Conservation (phyloP, 1,139 yeast species). For the Saccharomyces pastorianus region DNA sequence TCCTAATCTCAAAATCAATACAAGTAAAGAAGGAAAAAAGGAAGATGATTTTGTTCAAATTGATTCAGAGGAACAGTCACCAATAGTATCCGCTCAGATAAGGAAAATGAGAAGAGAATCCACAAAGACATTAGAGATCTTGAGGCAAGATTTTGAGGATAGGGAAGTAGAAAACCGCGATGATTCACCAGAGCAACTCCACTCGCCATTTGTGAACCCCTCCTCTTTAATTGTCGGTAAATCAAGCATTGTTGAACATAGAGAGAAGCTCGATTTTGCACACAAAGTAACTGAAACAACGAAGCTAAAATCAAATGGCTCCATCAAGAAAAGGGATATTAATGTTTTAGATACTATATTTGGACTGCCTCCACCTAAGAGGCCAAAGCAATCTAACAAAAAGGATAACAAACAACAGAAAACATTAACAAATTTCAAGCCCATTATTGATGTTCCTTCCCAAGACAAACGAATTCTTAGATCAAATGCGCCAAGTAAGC, state of each 20-base stretch:
- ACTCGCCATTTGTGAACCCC: not conserved
- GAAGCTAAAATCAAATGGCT: not conserved
- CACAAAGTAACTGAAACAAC: not conserved
- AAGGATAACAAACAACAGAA: slow-evolving; percentile 13
- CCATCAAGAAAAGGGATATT: slow-evolving; percentile 13
- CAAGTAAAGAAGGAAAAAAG: slow-evolving; percentile 7
- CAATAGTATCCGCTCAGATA: slow-evolving; percentile 22
- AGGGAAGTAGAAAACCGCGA: slow-evolving; percentile 2
- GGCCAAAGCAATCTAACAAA: not conserved
- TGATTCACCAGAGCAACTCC: not conserved
- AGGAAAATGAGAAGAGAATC: slow-evolving; percentile 18
- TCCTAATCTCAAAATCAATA: not conserved
- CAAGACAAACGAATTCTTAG: slow-evolving; percentile 9
- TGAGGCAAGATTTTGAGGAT: slow-evolving; percentile 10
- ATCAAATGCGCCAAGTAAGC: not conserved
- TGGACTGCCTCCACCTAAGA: slow-evolving; percentile 6
- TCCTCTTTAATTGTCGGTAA: not conserved
- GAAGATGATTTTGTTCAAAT: slow-evolving; percentile 1
- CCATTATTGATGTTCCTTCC: slow-evolving; percentile 14
- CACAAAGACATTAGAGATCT: slow-evolving; percentile 14
- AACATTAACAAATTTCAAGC: slow-evolving; percentile 13
- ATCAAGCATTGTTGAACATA: not conserved
- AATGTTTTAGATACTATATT: slow-evolving; percentile 18
- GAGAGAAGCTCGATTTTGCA: slow-evolving; percentile 1
- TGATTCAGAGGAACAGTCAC: slow-evolving; percentile 18